Conservation (phyloP, 805 yeast genomes). For the Metschnikowia kofuensis region DNA sequence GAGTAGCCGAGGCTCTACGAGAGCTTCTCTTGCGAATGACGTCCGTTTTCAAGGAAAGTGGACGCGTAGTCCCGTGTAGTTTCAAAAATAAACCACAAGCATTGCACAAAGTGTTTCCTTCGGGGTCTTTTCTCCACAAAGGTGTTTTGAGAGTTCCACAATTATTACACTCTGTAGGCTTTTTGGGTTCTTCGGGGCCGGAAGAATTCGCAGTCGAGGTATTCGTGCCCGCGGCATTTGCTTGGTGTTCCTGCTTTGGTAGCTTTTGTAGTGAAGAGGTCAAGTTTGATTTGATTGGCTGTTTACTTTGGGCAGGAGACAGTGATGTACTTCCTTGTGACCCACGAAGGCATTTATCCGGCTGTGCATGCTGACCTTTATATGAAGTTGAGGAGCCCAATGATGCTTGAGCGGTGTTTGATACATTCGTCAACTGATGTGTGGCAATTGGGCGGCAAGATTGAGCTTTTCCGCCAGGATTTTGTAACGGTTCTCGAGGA, state of each 20-base stretch:
- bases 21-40: constrained; percentile 56
- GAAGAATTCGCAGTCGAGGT: neutral
- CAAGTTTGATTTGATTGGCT: constrained; percentile 14
- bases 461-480: neutral
- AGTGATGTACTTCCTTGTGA: neutral
- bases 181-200: constrained; percentile 1
- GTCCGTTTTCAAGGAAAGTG: constrained; percentile 55
- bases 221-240: neutral
- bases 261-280: constrained; percentile 13
- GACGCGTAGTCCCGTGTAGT: constrained; percentile 61
- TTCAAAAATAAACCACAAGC: constrained; percentile 63
- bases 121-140: constrained; percentile 58
- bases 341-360: too few relatives aligned
- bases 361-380: neutral
- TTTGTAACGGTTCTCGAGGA: neutral
- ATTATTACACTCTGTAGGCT: constrained; percentile 47
- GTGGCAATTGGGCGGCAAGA: neutral
- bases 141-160: constrained; percentile 62
- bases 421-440: neutral
- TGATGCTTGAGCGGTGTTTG: neutral
- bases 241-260: neutral
- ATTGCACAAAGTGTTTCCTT: constrained; percentile 59
- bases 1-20: constrained; percentile 23
- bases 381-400: neutral
- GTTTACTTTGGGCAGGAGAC: neutral